phyloP scores from a whole-genome alignment of 441 rosid species.

The Manihot esculenta region DNA sequence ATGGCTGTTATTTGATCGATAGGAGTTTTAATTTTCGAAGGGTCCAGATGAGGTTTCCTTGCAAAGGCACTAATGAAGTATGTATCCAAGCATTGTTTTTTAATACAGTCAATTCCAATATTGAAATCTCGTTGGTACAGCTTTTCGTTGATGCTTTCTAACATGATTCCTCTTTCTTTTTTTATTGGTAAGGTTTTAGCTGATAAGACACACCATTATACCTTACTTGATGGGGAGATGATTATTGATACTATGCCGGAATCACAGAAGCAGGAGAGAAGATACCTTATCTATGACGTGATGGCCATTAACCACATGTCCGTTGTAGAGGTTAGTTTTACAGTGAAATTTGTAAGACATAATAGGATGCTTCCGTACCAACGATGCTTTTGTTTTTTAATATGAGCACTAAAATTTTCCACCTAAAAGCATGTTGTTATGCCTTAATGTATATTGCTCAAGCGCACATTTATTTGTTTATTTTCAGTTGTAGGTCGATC shows the following conservation, averaged over 20 bases:
- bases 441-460: too few species aligned
- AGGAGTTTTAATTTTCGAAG: constrained; percentile 86
- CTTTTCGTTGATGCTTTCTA: constrained; percentile 19
- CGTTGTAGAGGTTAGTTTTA: constrained; percentile 73
- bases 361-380: too few species aligned
- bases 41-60: constrained; percentile 99
- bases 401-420: too few species aligned
- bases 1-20: constrained; percentile 93
- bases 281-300: constrained; percentile 97
- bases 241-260: constrained; percentile 91
- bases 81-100: constrained; percentile 31
- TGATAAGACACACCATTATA: constrained; percentile 81
- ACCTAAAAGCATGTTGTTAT: too few species aligned
- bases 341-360: constrained; percentile 1
- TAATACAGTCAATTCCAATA: constrained; percentile 14
- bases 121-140: constrained; percentile 16
- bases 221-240: constrained; percentile 99
- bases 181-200: constrained; percentile 48
- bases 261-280: constrained; percentile 88
- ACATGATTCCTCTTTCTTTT: constrained; percentile 27
- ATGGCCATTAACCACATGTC: constrained; percentile 80
- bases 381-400: background rate
- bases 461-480: too few species aligned
- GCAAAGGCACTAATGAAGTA: constrained; percentile 67
- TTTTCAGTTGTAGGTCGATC: background rate